Evolutionary conservation across 768 basidiomycete species (phyloP), one percentile per base, ranked within the genome.

Genomic region (Tephrocybe sp.): DNA sequence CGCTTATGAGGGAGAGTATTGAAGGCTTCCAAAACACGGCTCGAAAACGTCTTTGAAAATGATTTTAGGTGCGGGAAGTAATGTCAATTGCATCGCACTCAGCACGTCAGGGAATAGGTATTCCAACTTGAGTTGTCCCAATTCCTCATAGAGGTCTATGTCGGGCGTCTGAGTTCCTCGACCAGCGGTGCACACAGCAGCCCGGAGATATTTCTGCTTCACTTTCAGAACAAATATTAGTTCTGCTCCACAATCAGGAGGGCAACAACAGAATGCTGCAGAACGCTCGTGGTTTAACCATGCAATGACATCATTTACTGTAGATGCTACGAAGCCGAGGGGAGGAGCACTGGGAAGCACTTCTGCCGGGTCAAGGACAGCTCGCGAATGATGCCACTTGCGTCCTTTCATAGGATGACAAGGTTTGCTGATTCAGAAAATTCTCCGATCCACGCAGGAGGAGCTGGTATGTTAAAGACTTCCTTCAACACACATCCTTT

Each of bases 181-280:
- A 6, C 41, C 26, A 31, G 32, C 13, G 9, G 44, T 45, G 32
- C 44, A 30, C 2, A 45, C 31, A 22, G 33, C 31, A 13, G 33
- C 44, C 19, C 33, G 33, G 10, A 45, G 12, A n/a, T 45, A 12
- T 12, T n/a, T 32, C 2, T 34, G 1, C 0, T 34, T 32, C 4
- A 13, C 14, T n/a, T n/a, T 45, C 17, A 45, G 33, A 6, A 45
- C 45, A 23, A 45, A 45, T 14, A 45, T 40, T 4, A 50, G 22
- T 17, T 50, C 41, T 14, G 41, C 42, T 16, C 23, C 35, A 8
- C 45, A 45, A 6, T 38, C 34, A 17, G 41, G 23, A 43, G 42
- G 42, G 36, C 49, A 51, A 5, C 43, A 3, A 39, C 49, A 43
- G 17, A 51, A 51, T n/a, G 16, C 35, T 5, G 34, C 49, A 14